Evolutionary conservation across 1,284 basidiomycete genomes (phyloP).

Genomic region (Tausonia pullulans): DNA sequence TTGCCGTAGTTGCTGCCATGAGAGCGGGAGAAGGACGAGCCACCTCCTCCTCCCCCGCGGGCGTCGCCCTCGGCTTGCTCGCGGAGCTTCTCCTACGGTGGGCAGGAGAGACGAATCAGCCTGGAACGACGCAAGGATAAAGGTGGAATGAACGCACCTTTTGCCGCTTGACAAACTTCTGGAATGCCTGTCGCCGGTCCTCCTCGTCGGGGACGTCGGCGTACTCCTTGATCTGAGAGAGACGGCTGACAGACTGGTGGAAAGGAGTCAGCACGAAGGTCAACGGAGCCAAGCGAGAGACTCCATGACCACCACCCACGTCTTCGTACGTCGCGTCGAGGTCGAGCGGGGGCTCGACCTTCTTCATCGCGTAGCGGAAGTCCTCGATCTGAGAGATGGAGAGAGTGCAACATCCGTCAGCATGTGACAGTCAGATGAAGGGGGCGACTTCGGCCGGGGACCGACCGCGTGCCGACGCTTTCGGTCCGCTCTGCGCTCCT

Average conservation of each 20-base stretch:
- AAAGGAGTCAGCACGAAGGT: slow-evolving; percentile 37
- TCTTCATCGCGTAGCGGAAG: slow-evolving; percentile 87
- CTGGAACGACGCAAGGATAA: background rate
- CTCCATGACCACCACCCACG: slow-evolving; percentile 38
- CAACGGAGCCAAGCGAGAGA: background rate
- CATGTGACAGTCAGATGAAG: no score
- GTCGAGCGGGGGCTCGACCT: slow-evolving; percentile 67
- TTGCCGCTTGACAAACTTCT: slow-evolving; percentile 74
- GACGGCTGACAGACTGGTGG: slow-evolving; percentile 59
- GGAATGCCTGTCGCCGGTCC: slow-evolving; percentile 61
- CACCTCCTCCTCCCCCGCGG: slow-evolving; percentile 12
- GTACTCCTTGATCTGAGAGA: slow-evolving; percentile 64
- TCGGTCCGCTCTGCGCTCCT: slow-evolving; percentile 66
- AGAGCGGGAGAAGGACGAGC: background rate
- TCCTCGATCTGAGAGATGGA: slow-evolving; percentile 57
- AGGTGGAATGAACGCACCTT: slow-evolving; percentile 42
- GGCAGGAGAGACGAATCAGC: background rate
- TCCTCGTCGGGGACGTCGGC: slow-evolving; percentile 44
- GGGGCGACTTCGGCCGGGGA: no score
- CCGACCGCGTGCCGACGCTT: slow-evolving; percentile 56
- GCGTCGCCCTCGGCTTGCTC: background rate
- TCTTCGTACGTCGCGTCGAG: slow-evolving; percentile 63
- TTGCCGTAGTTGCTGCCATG: background rate
- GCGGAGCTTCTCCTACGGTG: background rate
- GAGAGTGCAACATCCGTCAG: no score